Evolutionary conservation across 495 filamentous ascomycete genomes (phyloP), one percentile per base, ranked within the genome.

Genomic region (Penicillium samsonianum): DNA sequence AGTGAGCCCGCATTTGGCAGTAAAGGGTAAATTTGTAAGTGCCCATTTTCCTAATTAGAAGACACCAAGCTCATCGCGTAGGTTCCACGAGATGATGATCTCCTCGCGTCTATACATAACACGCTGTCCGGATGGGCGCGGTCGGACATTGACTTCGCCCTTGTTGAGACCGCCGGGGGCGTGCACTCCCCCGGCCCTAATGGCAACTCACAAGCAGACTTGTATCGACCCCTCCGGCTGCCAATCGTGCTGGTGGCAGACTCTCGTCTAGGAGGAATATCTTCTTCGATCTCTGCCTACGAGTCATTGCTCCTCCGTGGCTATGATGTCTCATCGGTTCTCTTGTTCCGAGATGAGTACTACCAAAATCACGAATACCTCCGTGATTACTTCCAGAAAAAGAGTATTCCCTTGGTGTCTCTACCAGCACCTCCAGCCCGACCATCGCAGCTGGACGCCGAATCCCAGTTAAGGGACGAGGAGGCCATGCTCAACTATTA

Each of bases 131-230:
- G 57, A 57, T 82, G 72, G 72, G 77, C 72, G 30, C 62, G 42
- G 48, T 70, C 43, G 12, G 66, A 67, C 8, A 58, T 77, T 38
- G 67, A 71, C 38, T 69, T 80, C 50, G 73, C 85, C 2, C 72
- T 92, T 30, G 75, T 92, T 33, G 89, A 92, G 67, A 92, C 89
- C 1, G 89, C 89, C 0, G 89, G 89, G 4, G 89, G 89, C 10
- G 84, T 89, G 1, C 82, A 90, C 63, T 90, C 88, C 1, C 89
- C 89, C 0, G 80, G 81, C 2, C 88, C 88, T 11, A 87, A 83
- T 53, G 88, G 87, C n/a, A 85, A 76, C 26, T 86, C 86, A 0
- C 89, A 92, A 63, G 88, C 85, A 6, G 88, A 92, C 61, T 68
- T 90, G 26, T 92, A 90, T 67, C 77, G 83, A 2, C 84, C 87